Conservation (phyloP, 305 asterid species). For the Fraxinus albicans region DNA sequence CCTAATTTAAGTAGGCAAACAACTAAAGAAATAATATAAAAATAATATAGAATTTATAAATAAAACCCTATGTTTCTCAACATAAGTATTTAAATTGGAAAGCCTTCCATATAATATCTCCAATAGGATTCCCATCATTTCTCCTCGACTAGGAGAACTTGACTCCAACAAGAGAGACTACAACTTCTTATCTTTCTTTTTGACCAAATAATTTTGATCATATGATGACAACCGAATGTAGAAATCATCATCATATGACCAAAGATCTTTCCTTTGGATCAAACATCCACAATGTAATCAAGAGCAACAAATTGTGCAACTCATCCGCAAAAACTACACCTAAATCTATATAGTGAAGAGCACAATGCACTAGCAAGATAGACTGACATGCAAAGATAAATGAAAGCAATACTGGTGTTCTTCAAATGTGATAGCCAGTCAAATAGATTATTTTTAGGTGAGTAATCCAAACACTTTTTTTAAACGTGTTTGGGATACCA, state of each 20-base stretch:
- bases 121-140: background rate
- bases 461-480: no score
- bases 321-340: background rate
- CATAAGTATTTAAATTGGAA: no score
- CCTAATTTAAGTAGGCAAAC: no score
- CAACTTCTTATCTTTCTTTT: background rate
- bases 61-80: no score
- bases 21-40: no score
- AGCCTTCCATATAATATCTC: no score
- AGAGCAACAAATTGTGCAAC: background rate
- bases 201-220: background rate
- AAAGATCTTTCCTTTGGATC: background rate
- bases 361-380: background rate
- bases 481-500: no score
- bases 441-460: no score
- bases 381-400: background rate
- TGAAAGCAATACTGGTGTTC: background rate
- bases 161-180: background rate
- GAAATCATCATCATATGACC: no score
- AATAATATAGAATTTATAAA: no score
- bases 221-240: no score
- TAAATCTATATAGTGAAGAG: background rate
- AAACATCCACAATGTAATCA: background rate
- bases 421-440: no score
- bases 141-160: background rate